Evolutionary conservation across 2,329 filamentous ascomycete genomes (phyloP).

Genomic region (Alternaria longipes): DNA sequence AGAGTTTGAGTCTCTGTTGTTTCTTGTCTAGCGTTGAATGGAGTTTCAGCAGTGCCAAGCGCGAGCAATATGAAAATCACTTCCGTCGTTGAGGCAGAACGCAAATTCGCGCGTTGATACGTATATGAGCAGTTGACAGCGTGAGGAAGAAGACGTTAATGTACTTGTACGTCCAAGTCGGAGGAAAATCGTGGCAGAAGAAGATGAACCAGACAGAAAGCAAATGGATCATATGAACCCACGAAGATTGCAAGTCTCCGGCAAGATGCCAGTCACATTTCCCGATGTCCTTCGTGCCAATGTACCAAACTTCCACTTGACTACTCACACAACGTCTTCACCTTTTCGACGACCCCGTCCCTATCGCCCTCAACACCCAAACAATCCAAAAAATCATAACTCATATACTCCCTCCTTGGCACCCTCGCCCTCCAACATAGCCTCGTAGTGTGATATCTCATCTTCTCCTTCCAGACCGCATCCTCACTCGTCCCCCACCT

Average conservation of each 20-base stretch:
- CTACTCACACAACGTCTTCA: background rate
- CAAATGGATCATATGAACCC: background rate
- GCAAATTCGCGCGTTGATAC: background rate
- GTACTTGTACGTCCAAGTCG: background rate
- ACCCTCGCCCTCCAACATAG: conserved; percentile 34
- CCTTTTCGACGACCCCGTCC: background rate
- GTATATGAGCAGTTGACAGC: background rate
- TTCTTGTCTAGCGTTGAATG: background rate
- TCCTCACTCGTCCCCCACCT: conserved; percentile 16
- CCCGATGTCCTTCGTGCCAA: background rate
- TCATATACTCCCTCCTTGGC: conserved; percentile 33
- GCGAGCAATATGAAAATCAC: background rate
- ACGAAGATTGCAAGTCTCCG: background rate
- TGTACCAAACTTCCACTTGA: background rate
- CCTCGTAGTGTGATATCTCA: conserved; percentile 22
- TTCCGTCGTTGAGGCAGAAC: background rate
- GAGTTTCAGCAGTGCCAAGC: background rate
- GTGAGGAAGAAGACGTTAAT: fast-evolving
- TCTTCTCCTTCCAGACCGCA: conserved; percentile 16
- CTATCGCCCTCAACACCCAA: conserved; percentile 11
- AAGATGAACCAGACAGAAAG: background rate
- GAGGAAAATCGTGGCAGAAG: background rate
- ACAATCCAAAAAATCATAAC: conserved; percentile 37
- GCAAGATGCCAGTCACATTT: too few species aligned
- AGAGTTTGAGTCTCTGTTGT: background rate